Percentiles rank a stretch among this genome's conserved stretches.
Conservation (phyloP, 768 basidiomycete genomes). For the Boletus huronensis region DNA sequence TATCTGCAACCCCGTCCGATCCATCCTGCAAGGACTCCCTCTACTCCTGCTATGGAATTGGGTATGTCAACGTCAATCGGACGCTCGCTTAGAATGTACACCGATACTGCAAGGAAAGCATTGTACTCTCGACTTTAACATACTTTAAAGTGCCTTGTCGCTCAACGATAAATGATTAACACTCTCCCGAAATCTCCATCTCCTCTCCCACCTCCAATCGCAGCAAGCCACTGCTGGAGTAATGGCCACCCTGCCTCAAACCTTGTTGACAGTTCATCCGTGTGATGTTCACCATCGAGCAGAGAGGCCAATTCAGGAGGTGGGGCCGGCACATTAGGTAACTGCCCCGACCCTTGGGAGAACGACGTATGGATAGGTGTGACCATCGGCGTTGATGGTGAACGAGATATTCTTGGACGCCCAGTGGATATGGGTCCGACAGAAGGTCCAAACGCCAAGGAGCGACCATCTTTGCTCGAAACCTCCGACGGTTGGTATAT, state of each 20-base stretch:
- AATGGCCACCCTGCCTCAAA: slow-evolving; percentile 85
- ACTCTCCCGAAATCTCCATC: slow-evolving; percentile 72
- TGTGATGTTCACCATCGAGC: slow-evolving; percentile 87
- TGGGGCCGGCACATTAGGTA: slow-evolving; percentile 19
- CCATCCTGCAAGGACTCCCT: slow-evolving; percentile 56
- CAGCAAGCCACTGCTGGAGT: slow-evolving; percentile 67
- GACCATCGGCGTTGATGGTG: slow-evolving; percentile 54
- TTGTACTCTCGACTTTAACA: not conserved
- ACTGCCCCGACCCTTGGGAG: slow-evolving; percentile 25
- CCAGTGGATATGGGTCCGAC: slow-evolving; percentile 30
- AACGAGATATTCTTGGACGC: slow-evolving; percentile 51
- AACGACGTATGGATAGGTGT: slow-evolving; percentile 29
- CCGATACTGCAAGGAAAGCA: not conserved
- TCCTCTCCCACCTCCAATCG: slow-evolving; percentile 57
- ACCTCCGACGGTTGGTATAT: slow-evolving; percentile 22
- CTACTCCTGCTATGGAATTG: slow-evolving; percentile 89
- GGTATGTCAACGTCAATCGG: slow-evolving; percentile 86
- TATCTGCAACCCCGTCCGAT: slow-evolving; percentile 52
- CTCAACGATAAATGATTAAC: slow-evolving; percentile 72
- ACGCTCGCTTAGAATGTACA: slow-evolving; percentile 51
- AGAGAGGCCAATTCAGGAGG: slow-evolving; percentile 57
- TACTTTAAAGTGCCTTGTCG: not conserved
- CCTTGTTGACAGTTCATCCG: slow-evolving; percentile 81
- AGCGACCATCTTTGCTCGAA: slow-evolving; percentile 20
- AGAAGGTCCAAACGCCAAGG: slow-evolving; percentile 23